A percentile compares a stretch with the other conserved stretches of the same genome.
These are phyloP conservation scores for Trametes hirsuta DNA, from an alignment of 1,284 basidiomycete genomes.

Conservation along the genomic window DNA sequence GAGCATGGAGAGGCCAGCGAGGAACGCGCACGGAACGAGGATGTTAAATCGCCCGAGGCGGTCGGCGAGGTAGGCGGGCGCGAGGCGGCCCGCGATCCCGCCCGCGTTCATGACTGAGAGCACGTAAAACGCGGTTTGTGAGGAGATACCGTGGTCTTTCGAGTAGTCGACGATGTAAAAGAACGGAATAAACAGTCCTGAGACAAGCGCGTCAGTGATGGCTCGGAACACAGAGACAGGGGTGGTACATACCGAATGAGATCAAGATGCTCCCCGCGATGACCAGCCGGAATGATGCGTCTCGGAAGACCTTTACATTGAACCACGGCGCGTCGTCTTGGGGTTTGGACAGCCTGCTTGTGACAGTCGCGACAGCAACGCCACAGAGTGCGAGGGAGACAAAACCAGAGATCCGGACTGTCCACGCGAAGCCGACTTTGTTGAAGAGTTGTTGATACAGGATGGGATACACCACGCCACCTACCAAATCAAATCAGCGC, in stretches of 20 bases:
- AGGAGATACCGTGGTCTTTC: slow-evolving; percentile 19
- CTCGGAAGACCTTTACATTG: slow-evolving; percentile 34
- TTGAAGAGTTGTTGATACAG: slow-evolving; percentile 62
- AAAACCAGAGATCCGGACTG: slow-evolving; percentile 45
- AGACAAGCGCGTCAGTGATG: background rate
- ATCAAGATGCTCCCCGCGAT: slow-evolving; percentile 36
- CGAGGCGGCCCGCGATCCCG: slow-evolving; percentile 59
- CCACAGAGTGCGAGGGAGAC: slow-evolving; percentile 35
- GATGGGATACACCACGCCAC: slow-evolving; percentile 70
- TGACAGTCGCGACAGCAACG: slow-evolving; percentile 32
- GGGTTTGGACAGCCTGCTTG: slow-evolving; percentile 28
- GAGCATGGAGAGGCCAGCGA: slow-evolving; percentile 60
- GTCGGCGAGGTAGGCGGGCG: slow-evolving; percentile 65
- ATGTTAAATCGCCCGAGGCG: slow-evolving; percentile 57
- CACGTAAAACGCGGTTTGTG: slow-evolving; percentile 44
- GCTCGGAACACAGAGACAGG: background rate
- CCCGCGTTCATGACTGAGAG: slow-evolving; percentile 69
- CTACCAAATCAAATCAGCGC: slow-evolving; percentile 33
- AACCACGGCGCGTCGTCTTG: slow-evolving; percentile 28
- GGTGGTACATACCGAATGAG: slow-evolving; percentile 30
- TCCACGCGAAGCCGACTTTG: slow-evolving; percentile 63
- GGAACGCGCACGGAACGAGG: slow-evolving; percentile 59
- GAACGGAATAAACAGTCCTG: slow-evolving; percentile 62
- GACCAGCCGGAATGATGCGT: slow-evolving; percentile 35
- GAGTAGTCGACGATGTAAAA: slow-evolving; percentile 35